These are phyloP conservation scores for Penicillium odoratum DNA, from an alignment of 495 filamentous ascomycete genomes.

Conservation along the genomic window DNA sequence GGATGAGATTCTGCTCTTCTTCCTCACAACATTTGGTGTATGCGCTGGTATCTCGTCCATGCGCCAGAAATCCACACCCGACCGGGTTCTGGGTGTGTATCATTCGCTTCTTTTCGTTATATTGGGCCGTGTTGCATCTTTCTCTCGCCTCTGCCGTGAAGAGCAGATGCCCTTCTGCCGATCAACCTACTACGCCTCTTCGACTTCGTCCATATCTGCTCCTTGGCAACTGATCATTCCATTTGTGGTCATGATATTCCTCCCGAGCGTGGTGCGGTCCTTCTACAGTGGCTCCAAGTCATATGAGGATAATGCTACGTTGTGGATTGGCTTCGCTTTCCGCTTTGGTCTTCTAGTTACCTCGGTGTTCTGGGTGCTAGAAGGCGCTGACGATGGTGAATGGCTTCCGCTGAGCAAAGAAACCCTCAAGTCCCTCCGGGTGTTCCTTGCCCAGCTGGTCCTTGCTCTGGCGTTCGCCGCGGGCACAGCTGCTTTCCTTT, in stretches of 20 bases:
- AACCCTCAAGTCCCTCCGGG: constrained; percentile 69
- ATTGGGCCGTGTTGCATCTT: constrained; percentile 77
- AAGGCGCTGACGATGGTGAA: constrained; percentile 84
- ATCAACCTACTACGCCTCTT: constrained; percentile 93
- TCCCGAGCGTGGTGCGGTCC: constrained; percentile 75
- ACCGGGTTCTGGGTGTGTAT: constrained; percentile 72
- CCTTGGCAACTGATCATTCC: constrained; percentile 87
- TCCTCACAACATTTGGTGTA: constrained; percentile 84
- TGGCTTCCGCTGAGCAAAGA: constrained; percentile 70
- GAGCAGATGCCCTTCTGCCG: constrained; percentile 97
- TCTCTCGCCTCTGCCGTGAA: constrained; percentile 92
- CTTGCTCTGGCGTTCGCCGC: constrained; percentile 65
- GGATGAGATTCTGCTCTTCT: constrained; percentile 90
- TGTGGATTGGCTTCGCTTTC: constrained; percentile 82
- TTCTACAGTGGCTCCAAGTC: constrained; percentile 77
- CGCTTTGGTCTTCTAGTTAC: constrained; percentile 72
- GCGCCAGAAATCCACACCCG: constrained; percentile 58
- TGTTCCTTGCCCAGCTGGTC: constrained; percentile 72
- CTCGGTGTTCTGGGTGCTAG: constrained; percentile 84
- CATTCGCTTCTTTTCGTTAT: constrained; percentile 83
- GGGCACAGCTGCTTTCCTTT: constrained; percentile 69
- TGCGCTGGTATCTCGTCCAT: constrained; percentile 71
- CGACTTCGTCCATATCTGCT: constrained; percentile 87
- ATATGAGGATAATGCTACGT: constrained; percentile 77
- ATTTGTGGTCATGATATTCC: constrained; percentile 65